Base-by-base conservation (phyloP, 2,329 filamentous ascomycete species). In the Madurella mycetomatis region DNA sequence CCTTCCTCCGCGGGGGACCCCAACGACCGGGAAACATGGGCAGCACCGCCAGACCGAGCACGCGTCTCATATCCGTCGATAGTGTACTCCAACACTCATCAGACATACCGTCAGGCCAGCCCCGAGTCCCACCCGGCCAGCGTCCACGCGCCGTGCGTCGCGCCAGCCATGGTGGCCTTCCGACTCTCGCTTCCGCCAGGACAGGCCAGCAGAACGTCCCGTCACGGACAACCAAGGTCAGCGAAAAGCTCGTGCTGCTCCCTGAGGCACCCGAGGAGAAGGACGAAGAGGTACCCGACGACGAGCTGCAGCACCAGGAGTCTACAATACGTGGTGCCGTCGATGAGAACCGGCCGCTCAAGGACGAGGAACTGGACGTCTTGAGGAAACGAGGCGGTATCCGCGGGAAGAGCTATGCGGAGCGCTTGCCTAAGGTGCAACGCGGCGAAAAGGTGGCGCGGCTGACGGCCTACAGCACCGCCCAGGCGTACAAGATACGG, bases 381-480 rank as follows among this genome's bases (percentile, higher is more conserved):
- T 68, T 87, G 56, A 80, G 76, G 64, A 84, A 81, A 68, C 74
- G 79, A 54, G 88, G 80, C 62, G 83, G 76, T 52, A 82, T 77
- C 54, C 78, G 73, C 47, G 82, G 91, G 51, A 97, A 96, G 76
- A 96, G 88, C 67, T 96, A 96, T 71, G 94, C 94, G 5, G 94
- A 99, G 73, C 82, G 94, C 47, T 72, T 97, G 57, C 90, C 94
- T 43, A 99, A 99, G 72, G 81, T 87, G 18, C 84, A 92, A 67
- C 80, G 94, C 53, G 87, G 89, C 12, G 90, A 96, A 64, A 94
- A 94, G 72, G 76, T 99, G 56, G 86, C 92, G 32, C 82, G 94
- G 57, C 83, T 97, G 51, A 99, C 94, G 54, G 94, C 94, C 11
- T 99, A 97, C 71, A 97, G 92, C 70, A 97, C 91, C 0, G 92